A percentile compares a stretch with the other conserved stretches of the same genome.
Evolutionary conservation across 768 basidiomycete genomes (phyloP).

Genomic region (Mycena vulgaris): DNA sequence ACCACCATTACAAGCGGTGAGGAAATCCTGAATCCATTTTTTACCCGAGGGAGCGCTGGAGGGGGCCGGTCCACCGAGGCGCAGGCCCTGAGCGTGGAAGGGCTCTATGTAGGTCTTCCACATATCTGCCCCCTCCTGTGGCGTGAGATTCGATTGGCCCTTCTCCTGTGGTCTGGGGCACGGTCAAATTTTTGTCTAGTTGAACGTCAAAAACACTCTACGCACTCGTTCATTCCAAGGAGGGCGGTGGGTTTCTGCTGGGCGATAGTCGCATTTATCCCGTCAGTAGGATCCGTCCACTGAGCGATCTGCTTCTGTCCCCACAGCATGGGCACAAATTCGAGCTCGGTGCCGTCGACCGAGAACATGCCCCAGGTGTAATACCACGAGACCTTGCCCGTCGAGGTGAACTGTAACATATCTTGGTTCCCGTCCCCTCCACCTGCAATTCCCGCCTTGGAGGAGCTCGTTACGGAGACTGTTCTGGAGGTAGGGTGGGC

Average conservation of each 20-base stretch:
- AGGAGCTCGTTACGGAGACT: conserved; percentile 47
- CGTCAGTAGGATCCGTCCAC: conserved; percentile 49
- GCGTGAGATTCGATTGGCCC: conserved; percentile 66
- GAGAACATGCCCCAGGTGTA: conserved; percentile 65
- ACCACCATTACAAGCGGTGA: conserved; percentile 61
- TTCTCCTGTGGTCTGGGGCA: conserved; percentile 47
- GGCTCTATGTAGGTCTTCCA: conserved; percentile 71
- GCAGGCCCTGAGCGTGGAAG: conserved; percentile 58
- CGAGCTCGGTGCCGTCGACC: conserved; percentile 52
- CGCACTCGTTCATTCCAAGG: conserved; percentile 71
- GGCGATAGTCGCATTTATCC: conserved; percentile 58
- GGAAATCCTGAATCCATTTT: conserved; percentile 68
- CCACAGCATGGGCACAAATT: conserved; percentile 74
- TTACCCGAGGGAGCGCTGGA: conserved; percentile 68
- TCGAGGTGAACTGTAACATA: conserved; percentile 58
- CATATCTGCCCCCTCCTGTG: conserved; percentile 62
- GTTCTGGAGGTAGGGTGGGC: conserved; percentile 33
- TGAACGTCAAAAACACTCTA: too few relatives aligned
- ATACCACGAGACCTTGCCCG: conserved; percentile 70
- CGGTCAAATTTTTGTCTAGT: background rate
- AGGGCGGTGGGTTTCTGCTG: conserved; percentile 56
- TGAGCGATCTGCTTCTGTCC: conserved; percentile 56
- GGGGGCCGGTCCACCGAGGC: conserved; percentile 68
- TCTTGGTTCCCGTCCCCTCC: conserved; percentile 59
- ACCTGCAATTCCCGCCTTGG: conserved; percentile 70